Conservation (phyloP, 108 stramenopile species). For the Thalassiosira profunda region DNA sequence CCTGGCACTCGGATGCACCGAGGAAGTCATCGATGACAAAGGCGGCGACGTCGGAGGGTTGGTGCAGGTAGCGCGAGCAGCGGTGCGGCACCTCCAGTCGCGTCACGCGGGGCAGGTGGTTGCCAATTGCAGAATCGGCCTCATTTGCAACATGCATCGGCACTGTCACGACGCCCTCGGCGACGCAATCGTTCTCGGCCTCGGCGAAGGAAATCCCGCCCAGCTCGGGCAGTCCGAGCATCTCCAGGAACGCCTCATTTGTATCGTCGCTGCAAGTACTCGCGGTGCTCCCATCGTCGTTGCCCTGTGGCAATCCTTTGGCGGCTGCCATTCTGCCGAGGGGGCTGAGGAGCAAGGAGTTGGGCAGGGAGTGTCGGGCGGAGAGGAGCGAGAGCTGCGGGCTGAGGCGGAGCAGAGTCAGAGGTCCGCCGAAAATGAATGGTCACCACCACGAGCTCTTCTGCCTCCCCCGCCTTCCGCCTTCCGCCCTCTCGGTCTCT, state of each 20-base stretch:
- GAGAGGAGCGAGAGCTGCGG: too few relatives aligned
- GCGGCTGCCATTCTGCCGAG: too few relatives aligned
- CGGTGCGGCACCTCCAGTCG: slow-evolving; percentile 24
- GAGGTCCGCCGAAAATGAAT: too few relatives aligned
- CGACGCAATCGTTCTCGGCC: slow-evolving; percentile 7
- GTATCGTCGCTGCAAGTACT: slow-evolving; percentile 19
- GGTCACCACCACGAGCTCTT: too few relatives aligned
- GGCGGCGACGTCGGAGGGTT: slow-evolving; percentile 52
- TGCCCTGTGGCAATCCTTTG: too few relatives aligned
- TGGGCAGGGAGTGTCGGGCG: too few relatives aligned
- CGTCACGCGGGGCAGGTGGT: slow-evolving; percentile 7
- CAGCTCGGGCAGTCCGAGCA: slow-evolving; percentile 27
- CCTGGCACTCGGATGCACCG: slow-evolving; percentile 39
- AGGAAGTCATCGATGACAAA: slow-evolving; percentile 51
- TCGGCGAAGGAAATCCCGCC: slow-evolving; percentile 7
- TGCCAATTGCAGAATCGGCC: neutral
- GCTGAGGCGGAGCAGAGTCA: too few relatives aligned
- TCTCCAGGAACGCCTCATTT: slow-evolving; percentile 26
- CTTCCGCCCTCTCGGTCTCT: too few relatives aligned
- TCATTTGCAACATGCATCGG: neutral
- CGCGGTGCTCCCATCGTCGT: neutral
- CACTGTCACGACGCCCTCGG: too few relatives aligned
- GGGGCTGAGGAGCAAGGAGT: too few relatives aligned
- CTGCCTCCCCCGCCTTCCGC: too few relatives aligned
- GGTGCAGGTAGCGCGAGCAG: slow-evolving; percentile 58